Evolutionary conservation across 768 basidiomycete species (phyloP).

Genomic region (Lactarius psammicola): DNA sequence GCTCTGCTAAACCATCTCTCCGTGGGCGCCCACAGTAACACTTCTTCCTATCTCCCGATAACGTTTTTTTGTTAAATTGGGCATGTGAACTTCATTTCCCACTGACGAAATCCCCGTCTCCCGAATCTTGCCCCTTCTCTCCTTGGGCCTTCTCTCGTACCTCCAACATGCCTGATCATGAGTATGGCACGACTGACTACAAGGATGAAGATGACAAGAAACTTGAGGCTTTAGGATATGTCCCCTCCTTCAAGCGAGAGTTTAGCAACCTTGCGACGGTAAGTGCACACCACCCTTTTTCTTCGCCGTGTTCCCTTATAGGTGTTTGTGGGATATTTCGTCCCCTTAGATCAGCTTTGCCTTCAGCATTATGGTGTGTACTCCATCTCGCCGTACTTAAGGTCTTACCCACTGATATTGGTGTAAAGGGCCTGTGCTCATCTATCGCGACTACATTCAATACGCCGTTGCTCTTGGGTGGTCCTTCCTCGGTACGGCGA

Average conservation of each 20-base stretch:
- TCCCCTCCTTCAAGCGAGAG: slow-evolving; percentile 81
- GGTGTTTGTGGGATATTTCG: not conserved
- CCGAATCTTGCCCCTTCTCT: not conserved
- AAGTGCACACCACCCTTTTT: slow-evolving; percentile 27
- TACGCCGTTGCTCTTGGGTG: slow-evolving; percentile 65
- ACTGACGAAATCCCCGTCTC: not conserved
- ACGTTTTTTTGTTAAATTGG: not conserved
- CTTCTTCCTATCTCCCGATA: not conserved
- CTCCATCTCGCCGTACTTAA: not conserved
- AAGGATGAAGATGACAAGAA: slow-evolving; percentile 56
- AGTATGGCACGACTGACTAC: not conserved
- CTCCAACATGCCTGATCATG: slow-evolving; percentile 14
- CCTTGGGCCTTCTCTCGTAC: not conserved
- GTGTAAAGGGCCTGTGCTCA: slow-evolving; percentile 64
- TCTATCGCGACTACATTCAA: slow-evolving; percentile 79
- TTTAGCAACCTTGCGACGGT: slow-evolving; percentile 82
- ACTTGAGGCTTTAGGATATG: slow-evolving; percentile 65
- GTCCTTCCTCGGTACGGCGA: slow-evolving; percentile 58
- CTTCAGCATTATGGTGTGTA: slow-evolving; percentile 68
- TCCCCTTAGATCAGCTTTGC: slow-evolving; percentile 61
- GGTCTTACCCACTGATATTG: slow-evolving; percentile 8
- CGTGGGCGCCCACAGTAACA: no score
- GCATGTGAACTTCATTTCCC: not conserved
- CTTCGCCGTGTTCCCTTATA: not conserved
- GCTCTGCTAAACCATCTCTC: not conserved